These are phyloP conservation scores for Picochlorum sp. DNA, from an alignment of 139 green algal genomes.

Conservation along the genomic window DNA sequence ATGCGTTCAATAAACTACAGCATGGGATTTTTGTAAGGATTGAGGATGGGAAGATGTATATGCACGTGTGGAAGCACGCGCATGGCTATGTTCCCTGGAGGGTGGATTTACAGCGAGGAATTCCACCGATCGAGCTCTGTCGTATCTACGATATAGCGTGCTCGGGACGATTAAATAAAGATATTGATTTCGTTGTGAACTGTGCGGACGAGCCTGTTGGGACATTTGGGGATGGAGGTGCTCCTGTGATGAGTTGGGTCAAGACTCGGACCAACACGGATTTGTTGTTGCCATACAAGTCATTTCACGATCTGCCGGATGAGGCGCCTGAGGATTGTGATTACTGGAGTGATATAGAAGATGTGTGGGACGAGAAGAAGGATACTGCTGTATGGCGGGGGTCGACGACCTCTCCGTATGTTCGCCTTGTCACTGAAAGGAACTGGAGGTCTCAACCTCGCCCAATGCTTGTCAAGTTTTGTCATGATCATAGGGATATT, in stretches of 20 bases:
- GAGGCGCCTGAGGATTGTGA: not conserved
- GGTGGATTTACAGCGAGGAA: not conserved
- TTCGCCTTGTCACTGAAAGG: not conserved
- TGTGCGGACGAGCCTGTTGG: not conserved
- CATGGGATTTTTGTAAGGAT: slow-evolving; percentile 1
- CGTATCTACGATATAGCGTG: not conserved
- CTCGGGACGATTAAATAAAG: not conserved
- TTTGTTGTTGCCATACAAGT: not conserved
- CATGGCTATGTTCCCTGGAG: not conserved
- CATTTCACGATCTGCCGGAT: not conserved
- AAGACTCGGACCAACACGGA: not conserved
- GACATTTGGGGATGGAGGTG: not conserved
- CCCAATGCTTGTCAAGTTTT: not conserved
- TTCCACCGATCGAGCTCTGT: not conserved
- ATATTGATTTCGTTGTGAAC: slow-evolving; percentile 3
- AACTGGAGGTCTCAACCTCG: not conserved
- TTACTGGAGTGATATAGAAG: not conserved
- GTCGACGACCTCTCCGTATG: not conserved
- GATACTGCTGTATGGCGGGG: not conserved
- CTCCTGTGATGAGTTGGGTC: not conserved
- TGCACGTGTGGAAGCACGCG: not conserved
- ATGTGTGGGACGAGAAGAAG: not conserved
- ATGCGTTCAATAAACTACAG: not conserved
- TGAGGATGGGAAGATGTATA: not conserved
- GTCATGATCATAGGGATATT: not conserved